Base-by-base conservation (phyloP, 2,329 filamentous ascomycete species). In the Colletotrichum somersetense region DNA sequence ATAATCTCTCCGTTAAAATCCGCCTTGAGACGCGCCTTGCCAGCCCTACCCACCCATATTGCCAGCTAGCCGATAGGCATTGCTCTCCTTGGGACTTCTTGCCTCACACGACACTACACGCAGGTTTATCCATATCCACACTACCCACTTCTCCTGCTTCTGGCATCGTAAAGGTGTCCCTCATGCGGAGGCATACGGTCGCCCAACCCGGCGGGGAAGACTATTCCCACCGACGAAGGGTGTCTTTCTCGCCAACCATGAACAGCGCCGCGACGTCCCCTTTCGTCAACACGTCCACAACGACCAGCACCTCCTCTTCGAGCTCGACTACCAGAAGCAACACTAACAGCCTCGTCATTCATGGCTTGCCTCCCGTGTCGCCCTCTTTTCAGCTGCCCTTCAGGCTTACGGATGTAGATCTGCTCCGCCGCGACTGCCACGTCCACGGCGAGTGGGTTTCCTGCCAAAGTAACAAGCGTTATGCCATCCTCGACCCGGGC, bases 401-500 rank as follows among this genome's bases (percentile, higher is more conserved):
- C 42, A 73, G 85, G 75, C 81, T 89, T 44, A 78, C 82, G 26
- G 83, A 89, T 76, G 81, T 82, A 2, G 81, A 80, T 35, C 82
- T 89, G 18, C 80, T 86, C 20, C 82, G 85, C 44, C 83, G 83
- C 53, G 84, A 88, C 72, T 88, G 85, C 61, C 85, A 85, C 65
- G 80, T 89, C 66, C 81, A 88, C 67, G 84, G 86, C 63, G 74
- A 84, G 75, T 86, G 85, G 81, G 80, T 85, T 1, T 67, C 80
- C 16, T 82, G 87, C 20, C 82, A 82, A 55, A 84, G 82, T 40
- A 84, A 84, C 61, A 80, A 82, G 44, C 83, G 85, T 0, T 89
- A 89, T 72, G 81, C 86, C 71, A 84, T 89, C 12, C 75, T 87
- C 20, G 87, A 89, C 71, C 88, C 88, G 0, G 88, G 87, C 48